Percentiles rank a stretch among this genome's conserved stretches.
Evolutionary conservation across 306 rosid genomes (phyloP).

Genomic region (Lupinus albus): DNA sequence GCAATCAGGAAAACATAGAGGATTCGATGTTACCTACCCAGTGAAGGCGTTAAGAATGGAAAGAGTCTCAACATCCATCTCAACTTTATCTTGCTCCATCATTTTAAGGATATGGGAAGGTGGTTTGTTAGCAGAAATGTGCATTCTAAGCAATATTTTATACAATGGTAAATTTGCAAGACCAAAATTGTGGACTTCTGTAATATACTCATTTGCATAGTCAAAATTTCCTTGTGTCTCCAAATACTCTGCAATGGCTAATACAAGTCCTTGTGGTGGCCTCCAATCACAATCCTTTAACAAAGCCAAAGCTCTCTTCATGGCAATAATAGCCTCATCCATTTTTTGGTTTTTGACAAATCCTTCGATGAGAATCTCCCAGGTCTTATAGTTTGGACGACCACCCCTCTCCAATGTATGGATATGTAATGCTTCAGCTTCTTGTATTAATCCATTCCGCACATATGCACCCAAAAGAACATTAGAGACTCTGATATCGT

Average conservation of each 20-base stretch:
- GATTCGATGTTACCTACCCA: constrained; percentile 17
- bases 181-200: constrained; percentile 47
- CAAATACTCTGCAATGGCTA: constrained; percentile 59
- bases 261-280: constrained; percentile 51
- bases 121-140: constrained; percentile 48
- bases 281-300: constrained; percentile 66
- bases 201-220: constrained; percentile 51
- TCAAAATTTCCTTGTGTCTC: constrained; percentile 57
- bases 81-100: constrained; percentile 58
- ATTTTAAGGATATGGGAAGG: constrained; percentile 55
- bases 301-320: constrained; percentile 59
- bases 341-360: constrained; percentile 54
- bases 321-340: constrained; percentile 61
- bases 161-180: constrained; percentile 58
- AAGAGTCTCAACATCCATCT: constrained; percentile 60
- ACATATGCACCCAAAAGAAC: constrained; percentile 86
- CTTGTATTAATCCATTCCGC: constrained; percentile 68
- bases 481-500: constrained; percentile 78
- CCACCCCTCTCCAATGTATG: constrained; percentile 77
- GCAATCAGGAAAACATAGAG: constrained; percentile 11
- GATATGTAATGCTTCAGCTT: constrained; percentile 72
- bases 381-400: constrained; percentile 79
- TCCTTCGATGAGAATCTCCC: constrained; percentile 92
- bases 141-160: constrained; percentile 63
- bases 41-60: constrained; percentile 49